A percentile compares a stretch with the other conserved stretches of the same genome.
Conservation (phyloP, 140 eudicot species). For the Anethum foeniculum region DNA sequence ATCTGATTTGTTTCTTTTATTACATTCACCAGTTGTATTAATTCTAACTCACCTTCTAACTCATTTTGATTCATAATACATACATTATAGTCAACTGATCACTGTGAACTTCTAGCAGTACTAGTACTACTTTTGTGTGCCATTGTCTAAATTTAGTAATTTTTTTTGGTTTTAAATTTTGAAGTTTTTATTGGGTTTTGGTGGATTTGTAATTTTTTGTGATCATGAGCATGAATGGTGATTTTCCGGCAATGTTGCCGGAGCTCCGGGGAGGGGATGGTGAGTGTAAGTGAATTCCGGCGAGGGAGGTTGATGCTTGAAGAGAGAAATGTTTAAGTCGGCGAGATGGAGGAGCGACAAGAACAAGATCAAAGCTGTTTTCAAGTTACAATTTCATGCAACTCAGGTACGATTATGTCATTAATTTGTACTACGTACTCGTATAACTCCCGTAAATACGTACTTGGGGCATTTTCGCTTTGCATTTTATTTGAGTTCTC, state of each 20-base stretch:
- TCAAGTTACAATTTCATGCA: slow-evolving; percentile 84
- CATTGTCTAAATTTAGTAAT: not conserved
- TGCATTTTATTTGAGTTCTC: not conserved
- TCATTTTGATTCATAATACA: not conserved
- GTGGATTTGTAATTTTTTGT: not conserved
- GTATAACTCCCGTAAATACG: no score
- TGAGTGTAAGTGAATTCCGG: slow-evolving; percentile 22
- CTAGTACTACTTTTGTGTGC: not conserved
- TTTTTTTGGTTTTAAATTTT: not conserved
- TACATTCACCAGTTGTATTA: not conserved
- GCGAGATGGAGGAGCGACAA: slow-evolving; percentile 93
- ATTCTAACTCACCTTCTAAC: not conserved
- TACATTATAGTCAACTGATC: not conserved
- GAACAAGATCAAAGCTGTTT: slow-evolving; percentile 80
- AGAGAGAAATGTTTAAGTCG: slow-evolving; percentile 63
- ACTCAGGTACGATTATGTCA: slow-evolving; percentile 51
- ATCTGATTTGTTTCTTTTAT: not conserved
- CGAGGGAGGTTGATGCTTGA: slow-evolving; percentile 14
- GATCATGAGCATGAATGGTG: slow-evolving; percentile 14
- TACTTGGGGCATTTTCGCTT: not conserved
- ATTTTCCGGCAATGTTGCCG: slow-evolving; percentile 35
- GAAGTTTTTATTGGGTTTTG: not conserved
- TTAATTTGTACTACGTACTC: no score
- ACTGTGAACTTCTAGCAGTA: not conserved
- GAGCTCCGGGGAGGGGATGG: slow-evolving; percentile 41